Percentiles rank a stretch among this genome's conserved stretches.
Evolutionary conservation across 306 rosid species (phyloP).

Genomic region (Glycyrrhiza uralensis): DNA sequence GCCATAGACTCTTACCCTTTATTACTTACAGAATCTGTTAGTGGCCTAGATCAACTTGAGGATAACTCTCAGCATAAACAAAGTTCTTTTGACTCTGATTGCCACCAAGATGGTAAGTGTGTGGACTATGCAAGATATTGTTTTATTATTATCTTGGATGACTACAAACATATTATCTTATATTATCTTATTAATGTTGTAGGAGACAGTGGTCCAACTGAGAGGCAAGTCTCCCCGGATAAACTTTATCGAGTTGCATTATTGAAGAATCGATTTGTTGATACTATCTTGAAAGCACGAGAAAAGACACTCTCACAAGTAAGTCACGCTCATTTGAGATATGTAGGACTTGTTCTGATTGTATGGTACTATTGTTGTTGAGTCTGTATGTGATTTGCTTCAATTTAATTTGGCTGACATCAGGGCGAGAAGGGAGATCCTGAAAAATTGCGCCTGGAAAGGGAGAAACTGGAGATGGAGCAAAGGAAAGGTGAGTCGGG

Average conservation of each 20-base stretch:
- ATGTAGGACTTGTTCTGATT: constrained; percentile 7
- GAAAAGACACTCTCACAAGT: constrained; percentile 81
- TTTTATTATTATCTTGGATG: constrained; percentile 16
- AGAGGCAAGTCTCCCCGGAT: constrained; percentile 68
- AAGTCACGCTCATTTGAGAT: constrained; percentile 19
- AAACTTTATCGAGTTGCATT: constrained; percentile 69
- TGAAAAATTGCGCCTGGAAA: constrained; percentile 64
- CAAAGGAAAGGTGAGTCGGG: constrained; percentile 52
- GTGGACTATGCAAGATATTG: constrained; percentile 14
- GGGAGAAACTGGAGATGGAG: constrained; percentile 72
- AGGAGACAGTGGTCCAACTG: constrained; percentile 66
- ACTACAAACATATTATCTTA: constrained; percentile 23
- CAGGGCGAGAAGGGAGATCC: constrained; percentile 87
- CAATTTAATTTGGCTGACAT: constrained; percentile 30
- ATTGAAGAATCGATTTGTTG: constrained; percentile 66
- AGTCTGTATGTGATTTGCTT: constrained; percentile 13
- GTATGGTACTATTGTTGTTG: constrained; percentile 4
- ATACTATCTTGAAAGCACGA: constrained; percentile 80
- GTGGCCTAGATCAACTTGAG: constrained; percentile 75
- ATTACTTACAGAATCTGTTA: constrained; percentile 47
- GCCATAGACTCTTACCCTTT: constrained; percentile 15
- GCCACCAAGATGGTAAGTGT: constrained; percentile 65
- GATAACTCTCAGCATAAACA: constrained; percentile 57
- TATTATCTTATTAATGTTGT: constrained; percentile 15
- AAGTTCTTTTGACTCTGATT: constrained; percentile 59